Base-by-base conservation (phyloP, 148 eudicot genomes). In the Silene latifolia region DNA sequence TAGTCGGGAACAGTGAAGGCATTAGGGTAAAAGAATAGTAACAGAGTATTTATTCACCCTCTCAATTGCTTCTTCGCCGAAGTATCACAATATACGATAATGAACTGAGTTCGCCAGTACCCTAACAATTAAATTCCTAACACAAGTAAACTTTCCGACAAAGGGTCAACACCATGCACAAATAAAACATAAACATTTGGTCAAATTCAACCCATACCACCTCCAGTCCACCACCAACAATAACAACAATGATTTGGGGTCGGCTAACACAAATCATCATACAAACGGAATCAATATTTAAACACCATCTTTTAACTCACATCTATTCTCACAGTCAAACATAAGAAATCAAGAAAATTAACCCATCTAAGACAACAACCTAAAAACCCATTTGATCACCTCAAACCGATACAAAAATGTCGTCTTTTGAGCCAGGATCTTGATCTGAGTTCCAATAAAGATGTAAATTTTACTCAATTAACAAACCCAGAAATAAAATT, bases 391-490 rank as follows among this genome's bases (percentile, higher is more conserved):
- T 1, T 27, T 17, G 6, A 14, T 8, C 47, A 47, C 69, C 51
- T 48, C 70, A 65, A 64, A 67, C 11, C 47, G 59, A 69, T 48
- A n/a, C 3, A 12, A 48, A 19, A 63, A 74, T 9, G 15, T 4
- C 27, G 9, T 12, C 15, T 47, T 67, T 63, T 11, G 35, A 19
- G 63, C 42, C 47, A 61, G 32, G 77, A 74, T 74, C 77, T 64
- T 44, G 77, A 74, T 65, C 77, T 65, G 71, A 71, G 77, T 74
- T 47, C 9, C 27, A 12, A 54, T 56, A 53, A 65, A 74, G 29
- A 63, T 19, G 44, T 67, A 63, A 20, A 65, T 32, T 53, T 51
- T 53, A 70, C 58, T 51, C 61, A 70, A 51, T 13, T 24, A 29
- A 32, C 71, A 29, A 44, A 63, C 71, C 54, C 24, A 63, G 11